Conservation (phyloP, 345 rosid genomes). For the Eucalyptus camaldulensis region DNA sequence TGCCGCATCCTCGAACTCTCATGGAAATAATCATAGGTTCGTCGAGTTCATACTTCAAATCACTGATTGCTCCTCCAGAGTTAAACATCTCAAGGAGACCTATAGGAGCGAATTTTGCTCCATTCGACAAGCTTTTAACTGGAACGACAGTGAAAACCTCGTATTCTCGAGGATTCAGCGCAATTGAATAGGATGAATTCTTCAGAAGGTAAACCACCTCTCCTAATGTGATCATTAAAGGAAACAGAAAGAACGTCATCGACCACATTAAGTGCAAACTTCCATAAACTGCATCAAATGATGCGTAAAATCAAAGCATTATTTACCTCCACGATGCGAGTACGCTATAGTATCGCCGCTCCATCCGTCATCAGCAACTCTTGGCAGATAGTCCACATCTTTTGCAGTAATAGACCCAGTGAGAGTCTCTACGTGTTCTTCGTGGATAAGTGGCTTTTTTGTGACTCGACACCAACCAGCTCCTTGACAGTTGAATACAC, state of each 20-base stretch:
- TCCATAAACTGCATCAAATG: background rate
- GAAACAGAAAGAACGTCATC: background rate
- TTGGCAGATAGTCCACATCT: conserved; percentile 4
- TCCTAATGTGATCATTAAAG: background rate
- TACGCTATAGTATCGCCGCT: conserved; percentile 6
- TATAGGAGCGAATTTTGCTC: conserved; percentile 12
- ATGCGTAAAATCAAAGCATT: background rate
- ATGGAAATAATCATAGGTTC: background rate
- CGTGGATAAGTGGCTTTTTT: background rate
- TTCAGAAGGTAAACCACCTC: background rate
- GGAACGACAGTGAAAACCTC: conserved; percentile 31
- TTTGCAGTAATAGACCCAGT: conserved; percentile 3
- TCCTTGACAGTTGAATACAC: conserved; percentile 15
- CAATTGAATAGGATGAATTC: background rate
- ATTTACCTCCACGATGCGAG: conserved; percentile 3
- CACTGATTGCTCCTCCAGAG: conserved; percentile 23
- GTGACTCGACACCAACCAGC: conserved; percentile 5
- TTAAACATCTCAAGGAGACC: conserved; percentile 33
- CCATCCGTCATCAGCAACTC: background rate
- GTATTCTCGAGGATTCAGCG: conserved; percentile 12
- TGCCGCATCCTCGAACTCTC: conserved; percentile 3
- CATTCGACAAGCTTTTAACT: background rate
- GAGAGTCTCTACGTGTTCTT: conserved; percentile 5
- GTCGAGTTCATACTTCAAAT: background rate
- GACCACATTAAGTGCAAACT: background rate